A percentile compares a stretch with the other conserved stretches of the same genome.
phyloP scores from a whole-genome alignment of 1,139 yeast species.

The Geotrichum reessii region DNA sequence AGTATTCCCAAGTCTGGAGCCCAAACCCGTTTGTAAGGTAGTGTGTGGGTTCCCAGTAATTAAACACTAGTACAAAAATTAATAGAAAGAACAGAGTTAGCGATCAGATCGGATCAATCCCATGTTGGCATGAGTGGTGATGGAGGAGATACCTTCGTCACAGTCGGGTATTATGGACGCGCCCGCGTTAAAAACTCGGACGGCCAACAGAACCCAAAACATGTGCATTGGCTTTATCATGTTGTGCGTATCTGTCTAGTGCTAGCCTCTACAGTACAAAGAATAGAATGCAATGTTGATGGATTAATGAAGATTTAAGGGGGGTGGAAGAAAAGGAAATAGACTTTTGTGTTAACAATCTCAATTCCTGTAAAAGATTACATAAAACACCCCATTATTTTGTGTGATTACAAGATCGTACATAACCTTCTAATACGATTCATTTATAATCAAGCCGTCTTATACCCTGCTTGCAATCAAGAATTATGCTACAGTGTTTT shows the following conservation, averaged over 20 bases:
- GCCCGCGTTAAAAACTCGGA: slow-evolving; percentile 46
- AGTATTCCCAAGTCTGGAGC: slow-evolving; percentile 94
- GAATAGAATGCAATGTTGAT: neutral
- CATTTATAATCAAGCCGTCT: neutral
- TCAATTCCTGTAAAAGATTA: neutral
- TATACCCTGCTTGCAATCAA: neutral
- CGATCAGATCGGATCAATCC: neutral
- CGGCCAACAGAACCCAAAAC: slow-evolving; percentile 22
- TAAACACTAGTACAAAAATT: slow-evolving; percentile 45
- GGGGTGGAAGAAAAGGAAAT: neutral
- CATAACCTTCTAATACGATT: neutral
- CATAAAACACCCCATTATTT: neutral
- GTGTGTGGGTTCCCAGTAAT: slow-evolving; percentile 89
- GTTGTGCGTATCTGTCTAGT: neutral
- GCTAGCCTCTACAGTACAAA: neutral
- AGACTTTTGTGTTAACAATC: neutral
- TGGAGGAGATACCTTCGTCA: slow-evolving; percentile 48
- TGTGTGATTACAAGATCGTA: neutral
- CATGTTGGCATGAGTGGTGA: slow-evolving; percentile 26
- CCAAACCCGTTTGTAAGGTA: slow-evolving; percentile 75
- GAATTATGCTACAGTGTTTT: neutral
- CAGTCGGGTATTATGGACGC: slow-evolving; percentile 75
- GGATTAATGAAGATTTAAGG: neutral
- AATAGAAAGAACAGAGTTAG: neutral
- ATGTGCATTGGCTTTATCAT: neutral